Percentiles rank a stretch among this genome's conserved stretches.
Conservation (phyloP, 352 stramenopile genomes). For the Pythium brachiatum region DNA sequence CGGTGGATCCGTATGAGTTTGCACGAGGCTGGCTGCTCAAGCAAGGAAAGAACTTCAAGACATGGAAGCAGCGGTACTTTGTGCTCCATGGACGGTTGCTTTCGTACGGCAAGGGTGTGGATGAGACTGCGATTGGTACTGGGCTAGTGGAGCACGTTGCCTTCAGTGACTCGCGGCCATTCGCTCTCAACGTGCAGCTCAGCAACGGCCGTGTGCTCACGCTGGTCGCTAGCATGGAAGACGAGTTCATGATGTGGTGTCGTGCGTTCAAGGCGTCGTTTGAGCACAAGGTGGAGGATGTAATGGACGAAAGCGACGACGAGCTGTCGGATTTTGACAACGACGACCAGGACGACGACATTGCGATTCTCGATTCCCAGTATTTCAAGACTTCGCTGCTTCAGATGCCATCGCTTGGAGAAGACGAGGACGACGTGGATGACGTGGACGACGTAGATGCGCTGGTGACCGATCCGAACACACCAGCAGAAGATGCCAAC, state of each 20-base stretch:
- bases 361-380: constrained; percentile 10
- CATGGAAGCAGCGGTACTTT: constrained; percentile 82
- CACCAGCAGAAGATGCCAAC: neutral
- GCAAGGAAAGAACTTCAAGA: constrained; percentile 68
- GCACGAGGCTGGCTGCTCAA: constrained; percentile 64
- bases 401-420: neutral
- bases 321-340: constrained; percentile 48
- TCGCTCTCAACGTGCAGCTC: constrained; percentile 65
- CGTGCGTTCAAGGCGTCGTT: constrained; percentile 46
- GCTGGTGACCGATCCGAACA: neutral
- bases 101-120: constrained; percentile 46
- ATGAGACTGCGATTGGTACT: constrained; percentile 39
- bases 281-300: constrained; percentile 22
- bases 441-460: constrained; percentile 17
- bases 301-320: constrained; percentile 32
- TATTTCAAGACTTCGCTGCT: neutral
- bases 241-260: constrained; percentile 65
- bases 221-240: constrained; percentile 46
- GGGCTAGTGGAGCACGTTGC: constrained; percentile 48
- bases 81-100: constrained; percentile 46
- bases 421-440: constrained; percentile 18
- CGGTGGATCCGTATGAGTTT: constrained; percentile 2
- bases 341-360: constrained; percentile 16
- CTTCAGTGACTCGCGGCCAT: constrained; percentile 63
- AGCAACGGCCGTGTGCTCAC: constrained; percentile 63